phyloP scores from a whole-genome alignment of 805 yeast species.

The Pichia eremophila region DNA sequence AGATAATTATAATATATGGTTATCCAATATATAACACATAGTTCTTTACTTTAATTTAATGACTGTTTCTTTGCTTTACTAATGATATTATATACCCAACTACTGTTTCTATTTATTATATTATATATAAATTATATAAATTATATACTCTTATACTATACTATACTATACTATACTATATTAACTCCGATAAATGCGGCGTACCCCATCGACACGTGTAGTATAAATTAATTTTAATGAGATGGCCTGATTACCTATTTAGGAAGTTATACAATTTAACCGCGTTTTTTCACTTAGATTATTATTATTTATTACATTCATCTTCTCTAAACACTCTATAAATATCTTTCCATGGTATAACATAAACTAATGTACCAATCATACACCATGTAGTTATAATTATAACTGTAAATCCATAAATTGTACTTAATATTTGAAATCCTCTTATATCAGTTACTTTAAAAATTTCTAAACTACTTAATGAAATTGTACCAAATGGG shows the following conservation, averaged over 20 bases:
- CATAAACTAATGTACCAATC: slow-evolving; percentile 25
- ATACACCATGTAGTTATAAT: slow-evolving; percentile 36
- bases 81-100: too few species aligned
- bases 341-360: slow-evolving; percentile 19
- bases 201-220: too few species aligned
- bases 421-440: slow-evolving; percentile 52
- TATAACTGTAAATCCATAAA: slow-evolving; percentile 48
- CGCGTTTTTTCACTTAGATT: neutral
- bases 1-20: neutral
- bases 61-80: neutral
- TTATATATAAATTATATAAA: too few species aligned
- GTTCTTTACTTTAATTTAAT: neutral
- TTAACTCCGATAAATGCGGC: too few species aligned
- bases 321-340: too few species aligned
- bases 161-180: too few species aligned
- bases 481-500: slow-evolving; percentile 78
- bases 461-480: slow-evolving; percentile 48
- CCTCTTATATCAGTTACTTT: slow-evolving; percentile 39
- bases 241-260: too few species aligned
- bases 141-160: too few species aligned
- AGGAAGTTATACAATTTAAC: too few species aligned
- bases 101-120: too few species aligned
- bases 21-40: neutral
- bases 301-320: too few species aligned
- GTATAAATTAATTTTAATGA: too few species aligned